Base-by-base conservation (phyloP, 805 yeast species). In the Candida pini region DNA sequence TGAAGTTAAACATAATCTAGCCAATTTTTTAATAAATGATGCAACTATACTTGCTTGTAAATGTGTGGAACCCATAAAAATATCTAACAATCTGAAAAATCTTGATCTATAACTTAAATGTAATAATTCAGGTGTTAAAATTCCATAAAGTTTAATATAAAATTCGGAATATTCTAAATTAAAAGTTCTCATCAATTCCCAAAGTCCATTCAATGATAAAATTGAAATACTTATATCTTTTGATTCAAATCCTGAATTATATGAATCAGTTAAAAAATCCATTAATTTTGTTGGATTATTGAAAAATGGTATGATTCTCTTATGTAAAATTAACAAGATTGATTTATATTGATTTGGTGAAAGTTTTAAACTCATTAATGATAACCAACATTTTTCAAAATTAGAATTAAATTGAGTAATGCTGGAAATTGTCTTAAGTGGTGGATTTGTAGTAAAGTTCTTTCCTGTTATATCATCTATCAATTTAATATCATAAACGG, bases 121-220 rank as follows among this genome's bases (percentile, higher is more conserved):
- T 50, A 92, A 63, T 38, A 92, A 58, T 23, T 77, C 72, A 13
- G 86, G 82, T 13, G 86, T 86, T 30, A 92, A 68, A 26, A 92
- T 68, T 8, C 81, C 78, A 58, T 92, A 90, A 26, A 90, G 71
- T 60, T 90, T 89, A 31, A 68, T 60, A 63, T 78, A 90, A 53
- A 90, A 92, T 42, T 87, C 81, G 13, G 97, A 97, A 56, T 90
- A 90, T 52, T 90, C 97, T 48, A 90, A 68, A 54, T 89, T 89
- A 58, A 76, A 77, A 37, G 70, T 68, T 49, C 75, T 84, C 79
- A 90, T 90, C 40, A 90, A 67, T 49, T 78, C 87, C 61, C 87
- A 90, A 34, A 90, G 65, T 9, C 96, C 94, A 57, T 88, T 90
- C 48, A 90, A 68, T 2, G 97, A 81, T 34, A 92, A 62, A 28